phyloP scores from a whole-genome alignment of 495 filamentous ascomycete species.

The Aspergillus panamensis region DNA sequence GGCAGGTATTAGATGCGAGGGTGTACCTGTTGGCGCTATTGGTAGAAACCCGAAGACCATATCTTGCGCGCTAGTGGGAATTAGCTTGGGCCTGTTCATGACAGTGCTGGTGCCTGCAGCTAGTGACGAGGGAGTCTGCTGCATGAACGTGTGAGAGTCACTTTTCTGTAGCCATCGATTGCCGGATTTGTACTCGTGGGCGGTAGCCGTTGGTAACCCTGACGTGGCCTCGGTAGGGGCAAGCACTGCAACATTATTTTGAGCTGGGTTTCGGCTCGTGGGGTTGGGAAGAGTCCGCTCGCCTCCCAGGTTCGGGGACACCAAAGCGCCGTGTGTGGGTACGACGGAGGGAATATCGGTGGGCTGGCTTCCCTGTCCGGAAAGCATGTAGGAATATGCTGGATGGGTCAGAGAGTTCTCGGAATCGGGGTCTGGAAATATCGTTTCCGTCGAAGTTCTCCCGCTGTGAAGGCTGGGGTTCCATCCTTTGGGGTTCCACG shows the following conservation, averaged over 20 bases:
- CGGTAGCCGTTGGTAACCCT: slow-evolving; percentile 11
- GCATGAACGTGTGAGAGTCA: slow-evolving; percentile 10
- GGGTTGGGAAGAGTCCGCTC: slow-evolving; percentile 42
- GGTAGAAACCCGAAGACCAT: slow-evolving; percentile 33
- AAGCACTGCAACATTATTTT: slow-evolving; percentile 11
- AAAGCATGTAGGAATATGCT: slow-evolving; percentile 30
- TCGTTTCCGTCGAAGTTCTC: slow-evolving; percentile 20
- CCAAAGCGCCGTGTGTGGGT: slow-evolving; percentile 23
- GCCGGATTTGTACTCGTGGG: slow-evolving; percentile 9
- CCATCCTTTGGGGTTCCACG: slow-evolving; percentile 31
- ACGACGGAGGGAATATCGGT: slow-evolving; percentile 22
- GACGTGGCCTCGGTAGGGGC: slow-evolving; percentile 19
- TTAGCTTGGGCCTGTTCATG: slow-evolving; percentile 19
- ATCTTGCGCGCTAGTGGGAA: slow-evolving; percentile 23
- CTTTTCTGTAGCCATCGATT: slow-evolving; percentile 18
- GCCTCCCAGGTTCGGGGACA: slow-evolving; percentile 23
- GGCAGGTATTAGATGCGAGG: slow-evolving; percentile 13
- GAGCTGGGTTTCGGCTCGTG: slow-evolving; percentile 24
- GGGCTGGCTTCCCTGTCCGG: slow-evolving; percentile 24
- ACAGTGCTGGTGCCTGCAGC: slow-evolving; percentile 11
- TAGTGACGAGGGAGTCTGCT: slow-evolving; percentile 11
- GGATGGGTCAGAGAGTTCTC: slow-evolving; percentile 25
- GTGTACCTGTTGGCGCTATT: slow-evolving; percentile 22
- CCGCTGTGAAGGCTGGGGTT: slow-evolving; percentile 19
- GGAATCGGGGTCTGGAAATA: slow-evolving; percentile 31